Evolutionary conservation across 164 flowering plant species (phyloP), one percentile per base, ranked within the genome.

Genomic region (Annona squamosa): DNA sequence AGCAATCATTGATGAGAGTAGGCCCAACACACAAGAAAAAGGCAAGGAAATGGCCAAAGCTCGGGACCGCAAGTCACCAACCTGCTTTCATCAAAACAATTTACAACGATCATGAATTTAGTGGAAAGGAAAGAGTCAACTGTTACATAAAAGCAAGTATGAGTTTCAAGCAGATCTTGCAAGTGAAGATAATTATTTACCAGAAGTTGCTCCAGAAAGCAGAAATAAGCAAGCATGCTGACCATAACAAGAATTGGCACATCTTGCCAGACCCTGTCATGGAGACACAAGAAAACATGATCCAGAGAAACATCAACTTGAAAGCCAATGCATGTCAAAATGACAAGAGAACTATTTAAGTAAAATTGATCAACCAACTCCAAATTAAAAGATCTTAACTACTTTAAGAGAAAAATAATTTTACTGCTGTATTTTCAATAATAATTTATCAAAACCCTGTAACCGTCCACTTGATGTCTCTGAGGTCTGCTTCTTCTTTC

Each of bases 171-270:
- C 43, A 66, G 16, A 65, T 46, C 48, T 41, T 47, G 62, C 7
- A 26, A 7, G 45, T 6, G 43, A 42, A 66, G 65, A 47, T 57
- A 3, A 42, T 72, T 16, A 52, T 37, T 74, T 84, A 90, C 97
- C 93, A 92, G 81, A 67, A 92, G 89, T 81, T 90, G 92, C 86
- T 92, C 97, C 80, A 92, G 73, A 81, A 90, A 89, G 82, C 92
- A 92, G 80, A 92, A 90, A 78, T 92, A 89, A 19, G 93, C 93
- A 71, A 92, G 89, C 90, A 89, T 86, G 87, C 94, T 90, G 82
- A 92, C 88, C 82, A 92, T 81, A 78, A 90, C 88, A 61, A 92
- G 97, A 75, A 92, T 83, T 12, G 97, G 94, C 56, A 90, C 80
- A 72, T 92, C 93, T 81, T 89, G 91, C 93, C 93, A 90, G 48